Percentiles rank a stretch among this genome's conserved stretches.
These are phyloP conservation scores for Cubamyces lactineus DNA, from an alignment of 768 basidiomycete genomes.

Conservation along the genomic window DNA sequence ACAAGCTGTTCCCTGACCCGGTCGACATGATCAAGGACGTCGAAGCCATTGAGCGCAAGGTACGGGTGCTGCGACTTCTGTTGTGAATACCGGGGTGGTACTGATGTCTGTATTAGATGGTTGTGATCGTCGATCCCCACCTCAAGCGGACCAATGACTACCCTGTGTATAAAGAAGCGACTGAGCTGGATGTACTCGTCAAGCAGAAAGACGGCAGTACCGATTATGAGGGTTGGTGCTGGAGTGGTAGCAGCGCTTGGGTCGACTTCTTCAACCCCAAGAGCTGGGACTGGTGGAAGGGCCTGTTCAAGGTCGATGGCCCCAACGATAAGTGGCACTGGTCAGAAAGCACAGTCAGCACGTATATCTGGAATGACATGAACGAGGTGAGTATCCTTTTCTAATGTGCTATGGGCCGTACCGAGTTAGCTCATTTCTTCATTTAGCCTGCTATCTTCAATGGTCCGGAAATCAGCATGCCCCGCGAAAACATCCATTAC, in stretches of 20 bases:
- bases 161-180: conserved; percentile 84
- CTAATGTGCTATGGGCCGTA: not conserved
- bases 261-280: conserved; percentile 95
- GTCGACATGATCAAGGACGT: conserved; percentile 92
- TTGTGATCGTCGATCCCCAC: conserved; percentile 96
- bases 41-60: conserved; percentile 84
- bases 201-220: conserved; percentile 79
- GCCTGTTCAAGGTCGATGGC: conserved; percentile 71
- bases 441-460: conserved; percentile 96
- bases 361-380: conserved; percentile 99
- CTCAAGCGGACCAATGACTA: conserved; percentile 81
- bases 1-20: conserved; percentile 91
- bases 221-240: conserved; percentile 98
- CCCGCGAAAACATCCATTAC: conserved; percentile 77
- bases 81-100: not conserved
- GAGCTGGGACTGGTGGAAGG: conserved; percentile 90
- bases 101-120: conserved; percentile 67
- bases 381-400: conserved; percentile 70
- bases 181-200: conserved; percentile 79
- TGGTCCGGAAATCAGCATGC: conserved; percentile 92
- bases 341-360: conserved; percentile 77
- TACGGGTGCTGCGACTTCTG: conserved; percentile 34
- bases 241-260: conserved; percentile 96
- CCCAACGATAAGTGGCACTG: conserved; percentile 68
- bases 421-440: not conserved